Evolutionary conservation across 352 stramenopile species (phyloP), one percentile per base, ranked within the genome.

Genomic region (Phytophthora lateralis): DNA sequence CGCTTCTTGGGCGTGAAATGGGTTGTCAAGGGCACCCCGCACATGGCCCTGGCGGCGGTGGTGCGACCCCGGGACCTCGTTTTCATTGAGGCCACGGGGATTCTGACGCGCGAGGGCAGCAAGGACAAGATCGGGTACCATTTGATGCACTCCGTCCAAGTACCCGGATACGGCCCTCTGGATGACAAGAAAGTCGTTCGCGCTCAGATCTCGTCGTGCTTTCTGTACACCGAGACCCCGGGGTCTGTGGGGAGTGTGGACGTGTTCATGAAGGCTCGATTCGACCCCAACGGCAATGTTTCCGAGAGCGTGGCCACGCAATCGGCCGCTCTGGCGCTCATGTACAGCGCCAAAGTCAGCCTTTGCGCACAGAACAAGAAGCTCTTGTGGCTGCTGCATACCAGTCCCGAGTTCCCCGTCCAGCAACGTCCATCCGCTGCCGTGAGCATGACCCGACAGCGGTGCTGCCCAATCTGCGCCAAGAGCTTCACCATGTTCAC

Each of bases 1-100:
- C 60, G 71, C 29, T 85, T 85, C 24, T 18, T 85, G 17, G 75
- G 75, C 11, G 63, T 85, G 7, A 85, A 85, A 45, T 85, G 75
- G 75, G 51, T 76, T 20, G 73, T 84, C 27, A 80, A 81, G 35
- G 53, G 55, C 4, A 75, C 76, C 6, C 60, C 71, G 0, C 66
- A 69, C 34, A 50, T 56, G 35, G 47, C 44, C 15, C 21, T 12
- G 24, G 60, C 60, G 2, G 45, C 50, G 1, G 32, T 79, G 12
- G 62, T 85, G 46, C 56, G 71, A 55, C 61, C 72, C 27, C 61
- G 72, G 4, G 71, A 80, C 34, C 56, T 75, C n/a, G 56, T 85
- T 48, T 77, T 75, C 32, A 29, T 85, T 10, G 70, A 82, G 29
- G 68, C 73, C 3, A 80, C 67, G 3, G 76, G 76, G 3, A 60